Evolutionary conservation across 164 flowering plant species (phyloP).

Genomic region (Magnolia sinica): DNA sequence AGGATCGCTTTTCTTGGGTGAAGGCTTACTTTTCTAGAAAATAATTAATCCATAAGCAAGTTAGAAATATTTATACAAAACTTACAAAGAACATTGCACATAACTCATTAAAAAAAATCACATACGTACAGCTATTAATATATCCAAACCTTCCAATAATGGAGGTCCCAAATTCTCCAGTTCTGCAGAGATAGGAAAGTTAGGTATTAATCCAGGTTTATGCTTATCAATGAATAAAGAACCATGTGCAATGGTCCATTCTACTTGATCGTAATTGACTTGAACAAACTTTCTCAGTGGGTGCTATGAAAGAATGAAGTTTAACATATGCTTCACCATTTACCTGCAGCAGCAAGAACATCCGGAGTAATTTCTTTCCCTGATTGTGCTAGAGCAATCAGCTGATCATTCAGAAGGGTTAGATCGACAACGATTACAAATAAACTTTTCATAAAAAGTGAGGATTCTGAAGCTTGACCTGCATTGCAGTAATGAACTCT

Average conservation of each 20-base stretch:
- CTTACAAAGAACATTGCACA: neutral
- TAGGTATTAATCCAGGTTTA: neutral
- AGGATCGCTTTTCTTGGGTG: slow-evolving; percentile 38
- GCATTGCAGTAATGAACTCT: slow-evolving; percentile 89
- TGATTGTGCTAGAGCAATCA: slow-evolving; percentile 81
- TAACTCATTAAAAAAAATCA: neutral
- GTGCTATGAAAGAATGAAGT: neutral
- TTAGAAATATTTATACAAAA: neutral
- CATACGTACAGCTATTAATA: slow-evolving; percentile 58
- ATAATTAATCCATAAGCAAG: neutral
- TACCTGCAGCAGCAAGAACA: slow-evolving; percentile 50
- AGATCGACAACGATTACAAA: neutral
- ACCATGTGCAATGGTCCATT: neutral
- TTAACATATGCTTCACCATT: neutral
- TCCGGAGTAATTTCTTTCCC: slow-evolving; percentile 60
- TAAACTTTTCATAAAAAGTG: neutral
- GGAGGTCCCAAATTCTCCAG: slow-evolving; percentile 36
- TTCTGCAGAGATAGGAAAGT: slow-evolving; percentile 17
- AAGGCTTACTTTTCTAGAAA: slow-evolving; percentile 49
- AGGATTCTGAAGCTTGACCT: slow-evolving; percentile 37
- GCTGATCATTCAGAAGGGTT: slow-evolving; percentile 31
- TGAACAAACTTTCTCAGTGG: neutral
- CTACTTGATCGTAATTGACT: neutral
- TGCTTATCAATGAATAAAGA: neutral
- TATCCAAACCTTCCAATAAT: slow-evolving; percentile 73